Percentiles rank a stretch among this genome's conserved stretches.
These are phyloP conservation scores for Colletotrichum godetiae DNA, from an alignment of 2,329 filamentous ascomycete species.

Conservation along the genomic window DNA sequence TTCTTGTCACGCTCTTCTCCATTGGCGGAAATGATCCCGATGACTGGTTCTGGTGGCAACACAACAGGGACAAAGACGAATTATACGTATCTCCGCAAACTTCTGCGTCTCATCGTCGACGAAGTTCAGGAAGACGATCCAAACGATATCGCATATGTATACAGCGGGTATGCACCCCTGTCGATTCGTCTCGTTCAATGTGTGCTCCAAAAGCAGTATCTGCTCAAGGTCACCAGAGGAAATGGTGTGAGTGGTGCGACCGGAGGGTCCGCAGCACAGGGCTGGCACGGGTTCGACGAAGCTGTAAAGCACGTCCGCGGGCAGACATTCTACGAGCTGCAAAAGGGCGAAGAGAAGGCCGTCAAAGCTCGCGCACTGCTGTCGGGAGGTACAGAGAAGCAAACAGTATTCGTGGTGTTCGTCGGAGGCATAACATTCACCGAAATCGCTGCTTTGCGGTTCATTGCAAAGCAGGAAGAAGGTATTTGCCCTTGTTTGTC, in stretches of 20 bases:
- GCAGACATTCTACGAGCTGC: conserved; percentile 89
- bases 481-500: conserved; percentile 51
- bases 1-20: conserved; percentile 82
- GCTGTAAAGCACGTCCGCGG: conserved; percentile 88
- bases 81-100: conserved; percentile 88
- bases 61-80: conserved; percentile 84
- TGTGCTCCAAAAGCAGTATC: conserved; percentile 88
- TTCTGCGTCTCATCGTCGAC: conserved; percentile 89
- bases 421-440: conserved; percentile 97
- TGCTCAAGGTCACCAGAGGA: conserved; percentile 77
- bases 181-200: conserved; percentile 93
- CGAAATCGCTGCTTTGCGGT: conserved; percentile 92
- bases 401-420: conserved; percentile 96
- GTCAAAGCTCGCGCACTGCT: conserved; percentile 87
- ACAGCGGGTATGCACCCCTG: conserved; percentile 95
- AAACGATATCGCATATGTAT: conserved; percentile 96
- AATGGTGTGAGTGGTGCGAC: conserved; percentile 60
- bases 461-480: conserved; percentile 87
- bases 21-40: conserved; percentile 83
- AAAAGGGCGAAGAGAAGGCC: conserved; percentile 93
- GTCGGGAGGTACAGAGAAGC: conserved; percentile 78
- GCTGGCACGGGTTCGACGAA: conserved; percentile 95
- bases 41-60: conserved; percentile 69
- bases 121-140: conserved; percentile 96
- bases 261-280: conserved; percentile 66